phyloP scores from a whole-genome alignment of 2,329 filamentous ascomycete genomes.

The Colletotrichum sp. region DNA sequence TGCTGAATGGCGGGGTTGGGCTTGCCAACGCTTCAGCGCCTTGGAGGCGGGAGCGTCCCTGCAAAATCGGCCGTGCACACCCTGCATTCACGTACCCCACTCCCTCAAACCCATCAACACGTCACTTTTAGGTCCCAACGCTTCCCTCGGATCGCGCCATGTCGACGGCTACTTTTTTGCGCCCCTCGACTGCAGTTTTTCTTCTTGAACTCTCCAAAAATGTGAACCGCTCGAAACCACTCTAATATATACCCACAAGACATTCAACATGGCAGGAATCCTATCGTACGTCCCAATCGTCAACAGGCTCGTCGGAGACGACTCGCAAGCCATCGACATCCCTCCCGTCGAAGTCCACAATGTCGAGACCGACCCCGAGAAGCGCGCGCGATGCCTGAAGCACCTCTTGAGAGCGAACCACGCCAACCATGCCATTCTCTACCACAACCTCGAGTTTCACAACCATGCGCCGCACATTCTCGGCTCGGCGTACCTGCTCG shows the following conservation, averaged over 20 bases:
- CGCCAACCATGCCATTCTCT: constrained; percentile 84
- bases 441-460: constrained; percentile 74
- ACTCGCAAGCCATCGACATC: constrained; percentile 53
- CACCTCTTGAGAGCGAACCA: constrained; percentile 93
- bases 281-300: constrained; percentile 48
- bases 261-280: constrained; percentile 33
- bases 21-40: constrained; percentile 3
- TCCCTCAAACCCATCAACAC: constrained; percentile 15
- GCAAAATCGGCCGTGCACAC: background rate
- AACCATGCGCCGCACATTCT: constrained; percentile 87
- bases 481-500: constrained; percentile 84
- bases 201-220: background rate
- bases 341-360: constrained; percentile 75
- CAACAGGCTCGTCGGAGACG: constrained; percentile 37
- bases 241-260: background rate
- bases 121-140: constrained; percentile 12
- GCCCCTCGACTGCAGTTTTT: background rate
- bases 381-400: constrained; percentile 82
- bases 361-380: constrained; percentile 81
- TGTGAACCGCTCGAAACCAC: background rate
- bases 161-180: background rate
- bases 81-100: constrained; percentile 7
- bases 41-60: constrained; percentile 1
- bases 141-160: constrained; percentile 14
- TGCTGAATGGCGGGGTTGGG: constrained; percentile 11